Evolutionary conservation across 2,329 filamentous ascomycete species (phyloP).

Genomic region (Trichophyton rubrum): DNA sequence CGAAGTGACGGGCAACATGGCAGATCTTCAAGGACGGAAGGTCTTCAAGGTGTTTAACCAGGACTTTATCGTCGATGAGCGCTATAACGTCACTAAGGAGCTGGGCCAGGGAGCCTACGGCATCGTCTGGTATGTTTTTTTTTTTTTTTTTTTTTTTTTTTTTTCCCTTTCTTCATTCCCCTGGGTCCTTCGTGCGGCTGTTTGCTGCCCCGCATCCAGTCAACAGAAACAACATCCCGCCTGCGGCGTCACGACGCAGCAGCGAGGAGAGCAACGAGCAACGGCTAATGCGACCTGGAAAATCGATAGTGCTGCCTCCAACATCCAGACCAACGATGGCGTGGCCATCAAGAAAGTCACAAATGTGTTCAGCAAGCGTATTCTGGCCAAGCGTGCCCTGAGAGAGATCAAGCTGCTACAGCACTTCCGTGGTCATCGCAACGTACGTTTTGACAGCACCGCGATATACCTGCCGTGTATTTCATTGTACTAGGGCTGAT

Average conservation of each 20-base stretch:
- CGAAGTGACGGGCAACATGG: constrained; percentile 32
- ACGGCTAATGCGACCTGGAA: constrained; percentile 12
- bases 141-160: background rate
- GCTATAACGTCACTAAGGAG: constrained; percentile 98
- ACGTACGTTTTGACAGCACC: constrained; percentile 45
- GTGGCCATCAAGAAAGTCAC: constrained; percentile 99
- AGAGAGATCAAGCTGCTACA: constrained; percentile 97
- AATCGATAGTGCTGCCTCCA: constrained; percentile 65
- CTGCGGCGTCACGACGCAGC: background rate
- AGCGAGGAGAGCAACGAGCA: background rate
- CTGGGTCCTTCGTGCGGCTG: background rate
- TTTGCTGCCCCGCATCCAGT: background rate
- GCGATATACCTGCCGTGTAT: background rate
- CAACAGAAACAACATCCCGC: background rate
- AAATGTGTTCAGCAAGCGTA: constrained; percentile 99
- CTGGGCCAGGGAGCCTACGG: constrained; percentile 95
- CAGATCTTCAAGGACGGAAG: constrained; percentile 60
- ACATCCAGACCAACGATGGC: constrained; percentile 79
- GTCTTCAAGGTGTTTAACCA: constrained; percentile 99
- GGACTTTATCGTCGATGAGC: constrained; percentile 95
- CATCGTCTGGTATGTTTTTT: constrained; percentile 70
- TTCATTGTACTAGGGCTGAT: background rate
- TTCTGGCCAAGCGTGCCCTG: constrained; percentile 91
- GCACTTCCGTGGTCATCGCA: constrained; percentile 85
- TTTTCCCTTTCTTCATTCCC: background rate